These are phyloP conservation scores for Tripterygium wilfordii DNA, from an alignment of 177 flowering plant genomes.

Conservation along the genomic window DNA sequence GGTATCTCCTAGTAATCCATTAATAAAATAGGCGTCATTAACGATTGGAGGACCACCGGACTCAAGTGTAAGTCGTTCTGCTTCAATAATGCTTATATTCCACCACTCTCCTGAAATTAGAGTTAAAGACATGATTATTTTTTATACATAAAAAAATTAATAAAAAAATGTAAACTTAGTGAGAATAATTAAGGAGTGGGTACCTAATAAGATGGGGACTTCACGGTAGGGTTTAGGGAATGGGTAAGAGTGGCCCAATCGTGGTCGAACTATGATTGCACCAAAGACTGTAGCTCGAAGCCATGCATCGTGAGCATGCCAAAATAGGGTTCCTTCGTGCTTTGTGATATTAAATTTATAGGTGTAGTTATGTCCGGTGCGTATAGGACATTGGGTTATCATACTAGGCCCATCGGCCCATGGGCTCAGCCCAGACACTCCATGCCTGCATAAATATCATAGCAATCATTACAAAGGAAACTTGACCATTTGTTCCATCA, in stretches of 20 bases:
- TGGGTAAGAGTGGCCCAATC: conserved; percentile 27
- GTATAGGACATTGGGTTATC: conserved; percentile 63
- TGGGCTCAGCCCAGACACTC: conserved; percentile 48
- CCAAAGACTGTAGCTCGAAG: conserved; percentile 68
- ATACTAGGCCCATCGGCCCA: conserved; percentile 72
- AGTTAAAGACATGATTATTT: too few relatives aligned
- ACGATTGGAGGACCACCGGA: conserved; percentile 24
- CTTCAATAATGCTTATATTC: conserved; percentile 43
- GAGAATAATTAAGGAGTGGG: too few relatives aligned
- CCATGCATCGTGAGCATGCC: conserved; percentile 55
- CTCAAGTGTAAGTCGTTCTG: conserved; percentile 23
- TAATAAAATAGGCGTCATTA: conserved; percentile 58
- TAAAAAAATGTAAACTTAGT: too few relatives aligned
- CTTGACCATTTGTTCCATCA: too few relatives aligned
- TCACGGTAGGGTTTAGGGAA: conserved; percentile 46
- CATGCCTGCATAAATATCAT: conserved; percentile 73
- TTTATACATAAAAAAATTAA: too few relatives aligned
- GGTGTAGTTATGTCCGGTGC: conserved; percentile 44
- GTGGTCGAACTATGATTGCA: conserved; percentile 55
- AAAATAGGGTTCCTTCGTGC: conserved; percentile 76
- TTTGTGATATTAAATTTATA: conserved; percentile 46
- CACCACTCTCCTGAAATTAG: conserved; percentile 71
- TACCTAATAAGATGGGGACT: conserved; percentile 49
- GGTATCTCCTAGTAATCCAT: conserved; percentile 53
- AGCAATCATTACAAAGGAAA: background rate